Base-by-base conservation (phyloP, 768 basidiomycete genomes). In the Termitomyces titanicus region DNA sequence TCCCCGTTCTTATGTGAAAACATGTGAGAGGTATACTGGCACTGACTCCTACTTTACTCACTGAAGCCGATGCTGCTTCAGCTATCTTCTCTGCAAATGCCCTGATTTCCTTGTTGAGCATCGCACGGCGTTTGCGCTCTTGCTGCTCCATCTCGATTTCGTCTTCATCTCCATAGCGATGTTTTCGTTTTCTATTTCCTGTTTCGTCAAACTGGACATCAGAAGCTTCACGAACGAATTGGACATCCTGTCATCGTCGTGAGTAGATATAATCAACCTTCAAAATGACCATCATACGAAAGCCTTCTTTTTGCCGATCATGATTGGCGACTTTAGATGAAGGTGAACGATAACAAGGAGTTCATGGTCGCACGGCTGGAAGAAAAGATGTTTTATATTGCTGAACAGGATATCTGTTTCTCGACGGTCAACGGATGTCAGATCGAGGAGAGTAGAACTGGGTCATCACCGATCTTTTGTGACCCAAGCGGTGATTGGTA, bases 111-210 rank as follows among this genome's bases (percentile, higher is more conserved):
- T 88, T 93, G 77, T 99, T 98, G 35, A 97, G 77, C 70, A 88
- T 77, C 50, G 89, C 89, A 49, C 94, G 78, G 29, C 94, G 86
- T 71, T 89, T 93, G 47, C 95, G 79, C 70, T 99, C 97, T 68
- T 94, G 92, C 67, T 98, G 96, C 67, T 98, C 97, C 75, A 96
- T 90, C 75, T 98, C 95, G 57, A 98, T 94, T 72, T 98, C 97
- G 67, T 99, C 97, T 69, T 99, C 97, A 65, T 98, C 97, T 27
- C 94, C 94, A 65, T 98, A 98, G 53, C 96, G 84, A 64, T 94
- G 91, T 70, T 97, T 94, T 52, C 96, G 84, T 71, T 98, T 98
- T 62, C 95, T 83, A 64, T 98, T 98, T n/a, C 97, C 97, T 1
- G 97, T 98, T 71, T 99, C 97, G 65, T 99, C 97, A 65, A 98